Conservation (phyloP, 345 rosid genomes). For the Brassica cretica region DNA sequence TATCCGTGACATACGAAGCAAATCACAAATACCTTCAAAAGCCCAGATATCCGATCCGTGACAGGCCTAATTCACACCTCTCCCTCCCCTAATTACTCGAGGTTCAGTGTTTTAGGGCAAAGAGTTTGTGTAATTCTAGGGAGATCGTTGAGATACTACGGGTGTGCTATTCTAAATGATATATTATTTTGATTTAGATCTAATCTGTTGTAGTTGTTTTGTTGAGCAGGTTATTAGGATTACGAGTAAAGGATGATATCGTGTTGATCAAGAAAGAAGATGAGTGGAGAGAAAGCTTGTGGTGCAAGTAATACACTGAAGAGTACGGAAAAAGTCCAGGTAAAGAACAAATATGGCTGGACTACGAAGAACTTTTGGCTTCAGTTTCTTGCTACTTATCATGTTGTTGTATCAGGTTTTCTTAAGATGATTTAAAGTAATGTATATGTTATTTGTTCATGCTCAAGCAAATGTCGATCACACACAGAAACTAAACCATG, state of each 20-base stretch:
- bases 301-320: conserved; percentile 43
- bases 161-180: neutral
- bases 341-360: too few species aligned
- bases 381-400: too few species aligned
- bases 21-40: too few species aligned
- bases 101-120: neutral
- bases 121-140: neutral
- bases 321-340: too few species aligned
- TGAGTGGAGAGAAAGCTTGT: conserved; percentile 61
- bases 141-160: neutral
- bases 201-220: neutral
- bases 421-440: too few species aligned
- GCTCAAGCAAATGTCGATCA: neutral
- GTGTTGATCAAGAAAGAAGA: conserved; percentile 27
- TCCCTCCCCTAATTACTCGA: too few species aligned
- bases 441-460: neutral
- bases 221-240: neutral
- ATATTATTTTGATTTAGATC: neutral
- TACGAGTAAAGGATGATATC: neutral
- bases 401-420: too few species aligned
- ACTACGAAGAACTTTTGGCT: too few species aligned
- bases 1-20: too few species aligned
- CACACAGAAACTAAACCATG: neutral
- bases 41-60: too few species aligned
- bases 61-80: neutral